These are phyloP conservation scores for Rubia tinctorum DNA, from an alignment of 305 asterid species.

Conservation along the genomic window DNA sequence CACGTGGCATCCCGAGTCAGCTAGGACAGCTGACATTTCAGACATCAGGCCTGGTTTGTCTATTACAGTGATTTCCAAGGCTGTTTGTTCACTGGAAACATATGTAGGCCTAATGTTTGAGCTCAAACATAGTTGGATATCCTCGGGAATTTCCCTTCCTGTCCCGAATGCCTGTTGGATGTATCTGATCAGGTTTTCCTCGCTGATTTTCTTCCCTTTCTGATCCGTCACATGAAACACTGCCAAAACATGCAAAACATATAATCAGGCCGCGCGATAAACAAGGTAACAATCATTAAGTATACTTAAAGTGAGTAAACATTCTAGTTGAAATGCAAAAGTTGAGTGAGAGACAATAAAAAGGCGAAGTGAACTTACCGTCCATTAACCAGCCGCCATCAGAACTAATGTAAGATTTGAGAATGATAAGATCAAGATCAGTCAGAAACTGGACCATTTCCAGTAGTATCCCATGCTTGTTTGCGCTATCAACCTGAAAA, in stretches of 20 bases:
- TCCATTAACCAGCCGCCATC: slow-evolving; percentile 99
- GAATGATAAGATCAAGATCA: slow-evolving; percentile 77
- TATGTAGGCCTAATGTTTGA: slow-evolving; percentile 31
- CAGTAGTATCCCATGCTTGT: slow-evolving; percentile 80
- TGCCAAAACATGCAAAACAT: slow-evolving; percentile 26
- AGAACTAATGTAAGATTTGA: slow-evolving; percentile 87
- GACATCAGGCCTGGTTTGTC: slow-evolving; percentile 91
- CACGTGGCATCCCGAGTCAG: slow-evolving; percentile 75
- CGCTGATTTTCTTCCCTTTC: slow-evolving; percentile 63
- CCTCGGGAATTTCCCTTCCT: slow-evolving; percentile 39
- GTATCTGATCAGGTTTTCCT: slow-evolving; percentile 48
- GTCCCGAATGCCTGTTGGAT: slow-evolving; percentile 68
- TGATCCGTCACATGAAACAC: slow-evolving; percentile 95
- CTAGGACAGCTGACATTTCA: slow-evolving; percentile 71
- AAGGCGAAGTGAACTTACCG: slow-evolving; percentile 42
- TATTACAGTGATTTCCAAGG: slow-evolving; percentile 77
- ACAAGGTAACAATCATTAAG: too few species aligned
- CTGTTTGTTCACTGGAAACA: slow-evolving; percentile 42
- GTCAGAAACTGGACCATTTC: slow-evolving; percentile 95
- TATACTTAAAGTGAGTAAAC: too few species aligned
- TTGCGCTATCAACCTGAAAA: slow-evolving; percentile 82
- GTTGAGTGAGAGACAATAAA: not conserved
- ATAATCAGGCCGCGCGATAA: not conserved
- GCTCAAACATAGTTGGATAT: slow-evolving; percentile 19
- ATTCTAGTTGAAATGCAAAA: not conserved